Conservation (phyloP, 2,329 filamentous ascomycete species). For the Apiospora pterosperma region DNA sequence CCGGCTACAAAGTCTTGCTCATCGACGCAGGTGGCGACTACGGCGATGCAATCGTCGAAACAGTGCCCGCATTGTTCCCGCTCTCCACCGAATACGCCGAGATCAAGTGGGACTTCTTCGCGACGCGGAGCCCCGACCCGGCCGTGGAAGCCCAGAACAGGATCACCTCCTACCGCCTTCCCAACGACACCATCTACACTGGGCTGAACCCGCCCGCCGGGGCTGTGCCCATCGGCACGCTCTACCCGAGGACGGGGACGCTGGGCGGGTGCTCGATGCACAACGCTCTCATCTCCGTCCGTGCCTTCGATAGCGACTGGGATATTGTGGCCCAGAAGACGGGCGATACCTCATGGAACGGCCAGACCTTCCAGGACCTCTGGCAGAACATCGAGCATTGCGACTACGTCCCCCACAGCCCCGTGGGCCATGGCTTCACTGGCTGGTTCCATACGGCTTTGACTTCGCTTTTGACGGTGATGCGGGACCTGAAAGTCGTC, state of each 20-base stretch:
- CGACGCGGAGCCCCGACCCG: conserved; percentile 51
- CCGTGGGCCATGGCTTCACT: conserved; percentile 49
- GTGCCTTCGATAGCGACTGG: conserved; percentile 57
- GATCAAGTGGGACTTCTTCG: conserved; percentile 52
- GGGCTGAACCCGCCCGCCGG: conserved; percentile 33
- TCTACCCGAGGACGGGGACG: conserved; percentile 43
- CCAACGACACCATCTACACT: conserved; percentile 31
- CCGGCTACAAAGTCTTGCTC: conserved; percentile 49
- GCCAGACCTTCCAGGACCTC: conserved; percentile 4
- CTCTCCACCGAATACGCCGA: conserved; percentile 35
- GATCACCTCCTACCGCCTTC: conserved; percentile 46
- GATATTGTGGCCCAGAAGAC: conserved; percentile 24
- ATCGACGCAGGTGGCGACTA: conserved; percentile 54
- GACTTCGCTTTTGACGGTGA: conserved; percentile 42
- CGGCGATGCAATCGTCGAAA: conserved; percentile 34
- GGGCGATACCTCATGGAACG: conserved; percentile 8
- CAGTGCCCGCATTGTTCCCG: conserved; percentile 43
- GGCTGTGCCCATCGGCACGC: conserved; percentile 37
- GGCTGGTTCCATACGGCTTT: conserved; percentile 50
- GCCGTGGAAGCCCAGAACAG: conserved; percentile 42
- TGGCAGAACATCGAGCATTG: conserved; percentile 8
- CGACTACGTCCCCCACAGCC: conserved; percentile 24
- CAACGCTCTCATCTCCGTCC: conserved; percentile 56
- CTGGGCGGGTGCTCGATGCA: conserved; percentile 52
- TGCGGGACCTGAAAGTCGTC: conserved; percentile 42